phyloP scores from a whole-genome alignment of 148 eudicot species.

The Diospyros kaki region DNA sequence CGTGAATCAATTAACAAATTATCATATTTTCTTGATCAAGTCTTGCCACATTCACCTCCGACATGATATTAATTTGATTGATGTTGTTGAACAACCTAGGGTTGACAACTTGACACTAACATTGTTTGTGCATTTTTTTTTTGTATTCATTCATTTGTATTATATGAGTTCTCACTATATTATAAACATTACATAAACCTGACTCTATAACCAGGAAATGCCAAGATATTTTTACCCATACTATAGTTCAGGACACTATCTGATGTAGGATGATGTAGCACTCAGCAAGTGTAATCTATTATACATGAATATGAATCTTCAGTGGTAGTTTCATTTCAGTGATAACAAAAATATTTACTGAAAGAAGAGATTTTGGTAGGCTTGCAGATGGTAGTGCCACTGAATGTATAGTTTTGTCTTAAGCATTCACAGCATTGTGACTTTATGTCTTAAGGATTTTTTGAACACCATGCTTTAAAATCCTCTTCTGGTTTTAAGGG shows the following conservation, averaged over 20 bases:
- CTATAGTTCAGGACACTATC: too few species aligned
- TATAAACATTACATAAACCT: background rate
- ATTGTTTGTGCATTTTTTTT: background rate
- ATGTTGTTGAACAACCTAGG: background rate
- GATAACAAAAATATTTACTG: background rate
- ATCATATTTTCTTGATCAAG: background rate
- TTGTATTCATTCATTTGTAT: too few species aligned
- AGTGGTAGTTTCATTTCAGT: background rate
- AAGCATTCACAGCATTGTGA: background rate
- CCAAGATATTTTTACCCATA: too few species aligned
- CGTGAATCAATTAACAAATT: background rate
- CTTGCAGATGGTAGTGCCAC: background rate
- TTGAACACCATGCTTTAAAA: background rate
- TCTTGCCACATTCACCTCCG: background rate
- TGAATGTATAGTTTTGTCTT: background rate
- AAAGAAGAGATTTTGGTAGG: background rate
- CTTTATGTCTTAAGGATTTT: too few species aligned
- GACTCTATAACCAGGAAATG: background rate
- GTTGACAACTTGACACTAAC: background rate
- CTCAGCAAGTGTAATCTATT: too few species aligned
- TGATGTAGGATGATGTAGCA: too few species aligned
- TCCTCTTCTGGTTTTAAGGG: background rate
- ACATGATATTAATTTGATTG: background rate
- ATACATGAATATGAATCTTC: background rate
- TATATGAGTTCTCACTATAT: background rate